Evolutionary conservation across 2,329 filamentous ascomycete genomes (phyloP).

Genomic region (Emmonsiellopsis sp.): DNA sequence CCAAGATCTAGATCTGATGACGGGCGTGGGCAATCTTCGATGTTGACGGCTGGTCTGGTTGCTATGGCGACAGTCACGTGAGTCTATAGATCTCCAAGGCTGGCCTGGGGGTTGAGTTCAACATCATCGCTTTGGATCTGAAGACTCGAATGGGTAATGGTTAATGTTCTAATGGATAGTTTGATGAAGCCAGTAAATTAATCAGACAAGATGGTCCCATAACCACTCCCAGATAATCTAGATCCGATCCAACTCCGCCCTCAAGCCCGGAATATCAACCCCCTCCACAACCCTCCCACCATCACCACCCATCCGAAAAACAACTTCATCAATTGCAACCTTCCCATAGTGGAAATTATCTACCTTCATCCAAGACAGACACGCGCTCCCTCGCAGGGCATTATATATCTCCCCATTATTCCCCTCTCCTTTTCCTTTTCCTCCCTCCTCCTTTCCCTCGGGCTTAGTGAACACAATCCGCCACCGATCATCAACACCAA

Average conservation of each 20-base stretch:
- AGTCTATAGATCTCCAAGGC: no score
- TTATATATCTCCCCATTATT: not conserved
- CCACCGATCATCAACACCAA: slow-evolving; percentile 3
- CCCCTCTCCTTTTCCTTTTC: not conserved
- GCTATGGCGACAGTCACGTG: no score
- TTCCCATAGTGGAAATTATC: slow-evolving; percentile 1
- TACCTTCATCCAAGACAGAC: not conserved
- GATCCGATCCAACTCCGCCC: not conserved
- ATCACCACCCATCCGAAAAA: not conserved
- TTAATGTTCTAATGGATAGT: no score
- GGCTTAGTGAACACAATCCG: not conserved
- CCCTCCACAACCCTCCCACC: not conserved
- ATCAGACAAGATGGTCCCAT: no score
- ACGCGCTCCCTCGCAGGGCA: not conserved
- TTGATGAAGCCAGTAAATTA: no score
- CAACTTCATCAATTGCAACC: not conserved
- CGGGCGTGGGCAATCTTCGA: no score
- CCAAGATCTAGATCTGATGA: no score
- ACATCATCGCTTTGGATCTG: no score
- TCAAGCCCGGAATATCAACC: not conserved
- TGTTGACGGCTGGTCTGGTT: no score
- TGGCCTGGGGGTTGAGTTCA: no score
- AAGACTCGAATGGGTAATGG: no score
- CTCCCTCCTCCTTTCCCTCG: not conserved
- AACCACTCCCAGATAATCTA: not conserved